Base-by-base conservation (phyloP, 768 basidiomycete species). In the Mycena kentingensis region DNA sequence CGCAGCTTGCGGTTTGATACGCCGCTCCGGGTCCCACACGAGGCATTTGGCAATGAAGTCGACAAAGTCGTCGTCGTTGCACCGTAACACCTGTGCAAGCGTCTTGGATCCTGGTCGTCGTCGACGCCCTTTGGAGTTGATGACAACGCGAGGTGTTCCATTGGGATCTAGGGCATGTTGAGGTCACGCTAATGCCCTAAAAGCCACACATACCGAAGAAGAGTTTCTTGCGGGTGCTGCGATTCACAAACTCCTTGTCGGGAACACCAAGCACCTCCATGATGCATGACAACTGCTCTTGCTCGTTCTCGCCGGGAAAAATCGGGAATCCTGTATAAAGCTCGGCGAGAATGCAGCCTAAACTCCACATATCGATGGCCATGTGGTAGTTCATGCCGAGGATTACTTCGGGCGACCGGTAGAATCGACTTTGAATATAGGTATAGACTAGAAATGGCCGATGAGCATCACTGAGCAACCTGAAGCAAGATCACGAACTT, bases 301-400 rank as follows among this genome's bases (percentile, higher is more conserved):
- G 93, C 69, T 99, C 96, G 65, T 98, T 98, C 72, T 99, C 97
- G 22, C 97, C 97, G 0, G 97, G 97, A 72, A 99, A 99, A 61
- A 99, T 95, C 1, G 97, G 97, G 69, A 93, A 97, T 1, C 97
- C 97, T 11, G 96, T 98, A 69, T 90, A 96, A 36, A 99, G 74
- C 70, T 99, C 97, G 15, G 97, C 97, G 47, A 99, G 76, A 57
- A 99, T 99, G 65, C 97, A 99, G 31, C 97, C 97, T 60, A 99
- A 71, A 76, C 93, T 96, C 97, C 97, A 99, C 95, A 99, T 99
- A 67, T 98, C 93, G 57, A 95, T 96, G 28, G 91, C 94, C 93
- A 97, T 98, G 66, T 96, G 93, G 69, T 99, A 99, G 68, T 94
- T 97, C 89, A 96, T 92, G 47, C 97, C 97, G 32, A 99, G 82